Base-by-base conservation (phyloP, 2,329 filamentous ascomycete species). In the Colletotrichum paranaense region DNA sequence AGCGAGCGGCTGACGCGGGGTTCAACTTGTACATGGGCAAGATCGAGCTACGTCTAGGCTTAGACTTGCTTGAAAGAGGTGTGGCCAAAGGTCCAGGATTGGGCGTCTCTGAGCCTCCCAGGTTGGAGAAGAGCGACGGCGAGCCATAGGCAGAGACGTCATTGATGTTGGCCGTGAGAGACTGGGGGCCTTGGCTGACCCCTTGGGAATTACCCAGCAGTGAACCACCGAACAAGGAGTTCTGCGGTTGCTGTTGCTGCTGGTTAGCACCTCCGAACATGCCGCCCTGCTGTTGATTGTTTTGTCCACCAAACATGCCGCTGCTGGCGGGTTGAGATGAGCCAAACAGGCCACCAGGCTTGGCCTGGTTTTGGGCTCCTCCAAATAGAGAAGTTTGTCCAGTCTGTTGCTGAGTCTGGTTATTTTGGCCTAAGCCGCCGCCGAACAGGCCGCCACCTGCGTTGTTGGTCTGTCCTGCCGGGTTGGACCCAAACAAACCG, bases 41-140 rank as follows among this genome's bases (percentile, higher is more conserved):
- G 56, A 96, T 93, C 11, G 94, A 93, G 76, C 90, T 92, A 80
- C 95, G 93, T 82, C 94, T 94, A 69, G 92, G 88, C 84, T 95
- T 96, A 49, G 86, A 85, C 82, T 91, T 92, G 75, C 92, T 92
- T 9, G 92, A 93, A 14, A 98, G 88, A 0, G 97, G 97, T 0
- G 96, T 98, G 9, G 96, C 97, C 76, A 99, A 88, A 3, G 97
- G 97, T 2, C 97, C 97, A 3, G 95, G 94, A 78, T 95, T 95
- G 81, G 82, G 88, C 67, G 86, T 84, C 84, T 84, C 94, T 84
- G 79, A 91, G 80, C 80, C 88, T 76, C 87, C 87, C 19, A 98
- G 85, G 66, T 92, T 93, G 38, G 92, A 90, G 82, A 98, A 98
- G 24, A 99, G 88, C 1, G 95, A 94, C 58, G 94, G 91, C 66